phyloP scores from a whole-genome alignment of 495 filamentous ascomycete genomes.

The Letharia columbiana region DNA sequence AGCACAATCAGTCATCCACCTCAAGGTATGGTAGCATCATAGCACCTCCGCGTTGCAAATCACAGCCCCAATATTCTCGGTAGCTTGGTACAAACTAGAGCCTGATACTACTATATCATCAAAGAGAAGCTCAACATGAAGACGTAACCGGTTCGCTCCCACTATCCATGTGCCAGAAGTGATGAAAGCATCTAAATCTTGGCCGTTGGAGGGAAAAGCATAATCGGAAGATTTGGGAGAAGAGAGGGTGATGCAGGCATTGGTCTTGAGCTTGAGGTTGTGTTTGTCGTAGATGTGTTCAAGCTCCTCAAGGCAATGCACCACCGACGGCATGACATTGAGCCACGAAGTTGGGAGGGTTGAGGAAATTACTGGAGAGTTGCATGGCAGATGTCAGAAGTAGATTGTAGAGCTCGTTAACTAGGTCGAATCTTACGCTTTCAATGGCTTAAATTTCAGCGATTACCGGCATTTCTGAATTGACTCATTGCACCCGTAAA shows the following conservation, averaged over 20 bases:
- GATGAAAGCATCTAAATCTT: slow-evolving; percentile 11
- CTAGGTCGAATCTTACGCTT: too few relatives aligned
- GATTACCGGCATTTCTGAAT: too few relatives aligned
- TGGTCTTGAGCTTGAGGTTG: slow-evolving; percentile 15
- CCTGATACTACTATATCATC: slow-evolving; percentile 3
- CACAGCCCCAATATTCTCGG: slow-evolving; percentile 10
- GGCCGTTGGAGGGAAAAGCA: neutral
- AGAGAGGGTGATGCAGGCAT: slow-evolving; percentile 2
- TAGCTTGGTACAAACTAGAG: neutral
- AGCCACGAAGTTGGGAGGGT: neutral
- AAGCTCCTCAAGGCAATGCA: slow-evolving; percentile 12
- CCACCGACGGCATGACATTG: slow-evolving; percentile 8
- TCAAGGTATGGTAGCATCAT: neutral
- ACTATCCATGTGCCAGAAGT: slow-evolving; percentile 13
- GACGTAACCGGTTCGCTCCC: slow-evolving; percentile 7
- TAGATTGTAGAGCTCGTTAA: too few relatives aligned
- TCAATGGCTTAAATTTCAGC: too few relatives aligned
- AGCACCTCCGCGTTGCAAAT: slow-evolving; percentile 16
- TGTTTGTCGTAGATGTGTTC: slow-evolving; percentile 13
- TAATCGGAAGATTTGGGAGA: slow-evolving; percentile 1
- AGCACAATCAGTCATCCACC: slow-evolving; percentile 6
- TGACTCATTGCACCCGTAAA: too few relatives aligned
- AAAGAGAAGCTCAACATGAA: slow-evolving; percentile 13
- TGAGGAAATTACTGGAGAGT: neutral
- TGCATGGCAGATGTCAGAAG: too few relatives aligned